A percentile compares a stretch with the other conserved stretches of the same genome.
Conservation (phyloP, 257 asterid genomes). For the Solanum pinnatisectum region DNA sequence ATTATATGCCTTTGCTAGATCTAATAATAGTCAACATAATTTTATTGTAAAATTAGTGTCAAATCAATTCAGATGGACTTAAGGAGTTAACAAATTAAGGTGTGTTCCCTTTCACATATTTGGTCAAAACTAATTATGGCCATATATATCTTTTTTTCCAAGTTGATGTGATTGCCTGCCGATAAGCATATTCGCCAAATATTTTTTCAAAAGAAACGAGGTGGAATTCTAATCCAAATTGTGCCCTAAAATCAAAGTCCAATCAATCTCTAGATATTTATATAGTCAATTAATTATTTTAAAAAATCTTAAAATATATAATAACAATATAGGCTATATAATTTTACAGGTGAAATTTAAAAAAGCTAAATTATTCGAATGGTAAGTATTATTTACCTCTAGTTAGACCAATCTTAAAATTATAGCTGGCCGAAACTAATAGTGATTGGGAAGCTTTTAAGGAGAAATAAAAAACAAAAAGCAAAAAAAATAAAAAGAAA, state of each 20-base stretch:
- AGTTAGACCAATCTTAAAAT: too few relatives aligned
- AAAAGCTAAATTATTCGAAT: neutral
- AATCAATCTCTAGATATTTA: constrained; percentile 20
- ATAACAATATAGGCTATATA: neutral
- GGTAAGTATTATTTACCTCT: too few relatives aligned
- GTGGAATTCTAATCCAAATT: neutral
- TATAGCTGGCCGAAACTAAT: too few relatives aligned
- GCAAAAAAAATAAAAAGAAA: too few relatives aligned
- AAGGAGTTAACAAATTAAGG: neutral
- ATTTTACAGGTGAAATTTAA: neutral
- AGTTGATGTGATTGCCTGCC: constrained; percentile 21
- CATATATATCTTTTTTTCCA: neutral
- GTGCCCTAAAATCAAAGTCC: neutral
- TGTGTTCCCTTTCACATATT: neutral
- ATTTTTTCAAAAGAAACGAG: neutral
- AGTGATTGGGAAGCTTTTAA: neutral
- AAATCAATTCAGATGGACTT: neutral
- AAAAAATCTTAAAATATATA: neutral
- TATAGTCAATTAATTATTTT: neutral
- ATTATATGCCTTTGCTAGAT: neutral
- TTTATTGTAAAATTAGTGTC: neutral
- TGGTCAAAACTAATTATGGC: neutral
- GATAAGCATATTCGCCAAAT: constrained; percentile 6
- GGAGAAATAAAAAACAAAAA: too few relatives aligned
- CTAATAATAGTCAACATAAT: neutral